Conservation (phyloP, 2,329 filamentous ascomycete genomes). For the Ascochyta lentis region DNA sequence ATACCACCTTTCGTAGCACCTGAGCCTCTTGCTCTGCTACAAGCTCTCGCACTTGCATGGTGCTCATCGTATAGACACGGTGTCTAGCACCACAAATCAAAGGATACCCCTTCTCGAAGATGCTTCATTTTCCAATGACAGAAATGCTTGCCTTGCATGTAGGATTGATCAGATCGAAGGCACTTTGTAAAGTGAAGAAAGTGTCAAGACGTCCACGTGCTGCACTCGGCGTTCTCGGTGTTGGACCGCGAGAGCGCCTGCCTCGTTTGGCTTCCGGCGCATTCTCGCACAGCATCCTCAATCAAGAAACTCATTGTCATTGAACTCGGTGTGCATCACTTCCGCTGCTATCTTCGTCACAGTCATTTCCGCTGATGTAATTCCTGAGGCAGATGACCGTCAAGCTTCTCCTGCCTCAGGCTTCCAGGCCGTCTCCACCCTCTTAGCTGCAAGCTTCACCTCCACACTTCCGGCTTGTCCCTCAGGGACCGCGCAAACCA, state of each 20-base stretch:
- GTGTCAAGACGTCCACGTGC: slow-evolving; percentile 4
- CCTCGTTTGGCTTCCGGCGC: slow-evolving; percentile 16
- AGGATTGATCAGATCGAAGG: neutral
- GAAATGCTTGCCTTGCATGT: neutral
- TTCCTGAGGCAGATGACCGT: slow-evolving; percentile 41
- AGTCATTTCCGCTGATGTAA: slow-evolving; percentile 29
- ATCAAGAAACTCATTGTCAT: slow-evolving; percentile 7
- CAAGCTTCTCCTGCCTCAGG: slow-evolving; percentile 32
- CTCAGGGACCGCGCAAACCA: slow-evolving; percentile 19
- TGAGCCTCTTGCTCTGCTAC: slow-evolving; percentile 10
- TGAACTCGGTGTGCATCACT: slow-evolving; percentile 29
- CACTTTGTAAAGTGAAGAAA: neutral
- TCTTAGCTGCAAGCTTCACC: slow-evolving; percentile 22
- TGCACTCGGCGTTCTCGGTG: slow-evolving; percentile 27
- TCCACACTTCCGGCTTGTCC: slow-evolving; percentile 35
- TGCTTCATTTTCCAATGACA: no score
- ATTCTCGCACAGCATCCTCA: slow-evolving; percentile 11
- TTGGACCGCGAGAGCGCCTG: slow-evolving; percentile 22
- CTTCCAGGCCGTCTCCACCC: slow-evolving; percentile 24
- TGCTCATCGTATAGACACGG: slow-evolving; percentile 1
- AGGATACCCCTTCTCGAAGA: neutral
- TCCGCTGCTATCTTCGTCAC: slow-evolving; percentile 28
- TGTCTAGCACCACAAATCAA: slow-evolving; percentile 10
- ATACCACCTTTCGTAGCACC: slow-evolving; percentile 19
- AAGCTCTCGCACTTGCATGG: neutral